These are phyloP conservation scores for Clitopilus passeckerianus DNA, from an alignment of 768 basidiomycete species.

Conservation along the genomic window DNA sequence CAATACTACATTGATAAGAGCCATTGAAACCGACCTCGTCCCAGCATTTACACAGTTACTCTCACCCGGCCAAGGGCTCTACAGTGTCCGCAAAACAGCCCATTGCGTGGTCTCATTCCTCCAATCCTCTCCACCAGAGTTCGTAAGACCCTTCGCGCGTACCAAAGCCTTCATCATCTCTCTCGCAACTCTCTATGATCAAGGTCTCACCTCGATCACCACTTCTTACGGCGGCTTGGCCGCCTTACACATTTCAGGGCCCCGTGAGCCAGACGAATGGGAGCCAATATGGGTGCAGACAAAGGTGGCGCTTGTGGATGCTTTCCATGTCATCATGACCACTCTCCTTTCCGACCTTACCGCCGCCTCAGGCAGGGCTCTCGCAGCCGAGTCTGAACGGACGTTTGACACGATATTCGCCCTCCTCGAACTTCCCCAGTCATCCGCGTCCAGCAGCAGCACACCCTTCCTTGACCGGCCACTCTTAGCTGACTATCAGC, in stretches of 20 bases:
- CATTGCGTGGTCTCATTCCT: slow-evolving; percentile 54
- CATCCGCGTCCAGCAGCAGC: slow-evolving; percentile 20
- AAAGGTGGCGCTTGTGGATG: slow-evolving; percentile 68
- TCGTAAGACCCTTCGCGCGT: slow-evolving; percentile 48
- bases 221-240: slow-evolving; percentile 55
- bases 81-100: slow-evolving; percentile 59
- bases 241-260: slow-evolving; percentile 16
- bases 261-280: slow-evolving; percentile 54
- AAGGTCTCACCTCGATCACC: slow-evolving; percentile 49
- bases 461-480: slow-evolving; percentile 65
- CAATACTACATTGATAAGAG: slow-evolving; percentile 23
- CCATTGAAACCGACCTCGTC: slow-evolving; percentile 40
- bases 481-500: slow-evolving; percentile 69
- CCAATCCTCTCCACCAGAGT: slow-evolving; percentile 39
- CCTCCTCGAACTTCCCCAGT: slow-evolving; percentile 42
- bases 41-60: slow-evolving; percentile 54
- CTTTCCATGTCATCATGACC: slow-evolving; percentile 56
- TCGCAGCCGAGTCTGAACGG: slow-evolving; percentile 44
- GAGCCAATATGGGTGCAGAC: slow-evolving; percentile 66
- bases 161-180: slow-evolving; percentile 48
- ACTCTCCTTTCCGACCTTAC: slow-evolving; percentile 46
- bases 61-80: slow-evolving; percentile 44
- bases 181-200: slow-evolving; percentile 56
- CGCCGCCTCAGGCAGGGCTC: slow-evolving; percentile 31
- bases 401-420: slow-evolving; percentile 56